Evolutionary conservation across 2,329 filamentous ascomycete genomes (phyloP).

Genomic region (Penicillium sp.): DNA sequence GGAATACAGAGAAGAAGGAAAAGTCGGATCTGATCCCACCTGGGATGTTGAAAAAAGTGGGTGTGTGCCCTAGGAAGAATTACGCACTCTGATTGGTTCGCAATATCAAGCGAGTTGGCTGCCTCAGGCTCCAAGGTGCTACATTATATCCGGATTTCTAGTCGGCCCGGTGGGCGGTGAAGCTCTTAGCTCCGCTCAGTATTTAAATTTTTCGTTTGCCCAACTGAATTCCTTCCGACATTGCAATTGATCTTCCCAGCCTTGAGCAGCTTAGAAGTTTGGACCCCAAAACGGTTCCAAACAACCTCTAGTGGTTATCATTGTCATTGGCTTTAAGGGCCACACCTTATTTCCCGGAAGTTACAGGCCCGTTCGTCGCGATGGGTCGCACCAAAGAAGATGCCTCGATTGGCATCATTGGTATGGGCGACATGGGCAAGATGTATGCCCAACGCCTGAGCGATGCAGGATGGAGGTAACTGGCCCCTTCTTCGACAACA

Average conservation of each 20-base stretch:
- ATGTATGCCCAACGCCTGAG: conserved; percentile 90
- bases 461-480: conserved; percentile 91
- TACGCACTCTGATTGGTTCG: conserved; percentile 25
- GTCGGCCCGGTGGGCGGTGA: conserved; percentile 28
- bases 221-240: neutral
- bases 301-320: neutral
- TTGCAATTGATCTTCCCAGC: conserved; percentile 13
- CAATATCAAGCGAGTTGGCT: conserved; percentile 23
- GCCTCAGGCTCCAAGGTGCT: conserved; percentile 12
- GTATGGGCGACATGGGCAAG: conserved; percentile 98
- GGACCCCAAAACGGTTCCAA: neutral
- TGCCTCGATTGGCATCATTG: conserved; percentile 84
- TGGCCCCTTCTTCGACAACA: conserved; percentile 6
- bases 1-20: conserved; percentile 32
- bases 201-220: conserved; percentile 24
- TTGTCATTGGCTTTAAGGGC: neutral
- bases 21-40: conserved; percentile 17
- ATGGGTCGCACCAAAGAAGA: conserved; percentile 48
- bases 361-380: conserved; percentile 8
- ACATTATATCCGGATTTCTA: conserved; percentile 2
- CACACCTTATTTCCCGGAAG: neutral
- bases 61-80: conserved; percentile 34
- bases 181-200: conserved; percentile 13
- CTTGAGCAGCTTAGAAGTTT: conserved; percentile 2
- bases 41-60: conserved; percentile 22